These are phyloP conservation scores for Starmerella riodocensis DNA, from an alignment of 805 yeast genomes.

Conservation along the genomic window DNA sequence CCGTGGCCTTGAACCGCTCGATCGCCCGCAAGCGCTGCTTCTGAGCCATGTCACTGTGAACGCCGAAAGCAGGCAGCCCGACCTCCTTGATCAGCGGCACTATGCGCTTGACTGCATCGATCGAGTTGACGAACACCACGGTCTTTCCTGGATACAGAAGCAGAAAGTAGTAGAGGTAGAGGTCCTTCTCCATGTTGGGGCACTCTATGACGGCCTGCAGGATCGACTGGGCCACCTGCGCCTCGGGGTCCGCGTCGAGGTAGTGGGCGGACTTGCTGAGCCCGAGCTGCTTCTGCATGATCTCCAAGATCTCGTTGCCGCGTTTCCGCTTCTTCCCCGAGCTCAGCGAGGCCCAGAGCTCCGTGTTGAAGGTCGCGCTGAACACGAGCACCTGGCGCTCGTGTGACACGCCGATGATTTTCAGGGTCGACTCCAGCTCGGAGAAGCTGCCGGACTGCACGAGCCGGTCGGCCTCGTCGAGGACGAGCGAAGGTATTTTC, in stretches of 20 bases:
- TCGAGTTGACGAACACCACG: constrained; percentile 85
- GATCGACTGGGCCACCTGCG: constrained; percentile 58
- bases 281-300: constrained; percentile 55
- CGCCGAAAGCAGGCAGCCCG: constrained; percentile 51
- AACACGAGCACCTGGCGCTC: constrained; percentile 77
- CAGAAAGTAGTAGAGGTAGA: constrained; percentile 76
- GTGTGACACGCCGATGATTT: constrained; percentile 43
- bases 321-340: constrained; percentile 24
- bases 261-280: constrained; percentile 57
- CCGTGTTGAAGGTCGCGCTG: constrained; percentile 70
- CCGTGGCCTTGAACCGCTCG: constrained; percentile 52
- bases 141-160: constrained; percentile 80
- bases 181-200: constrained; percentile 77
- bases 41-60: constrained; percentile 91
- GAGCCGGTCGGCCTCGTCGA: constrained; percentile 93
- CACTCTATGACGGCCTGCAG: constrained; percentile 86
- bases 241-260: constrained; percentile 78
- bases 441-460: constrained; percentile 94
- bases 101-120: constrained; percentile 81
- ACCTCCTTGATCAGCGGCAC: constrained; percentile 62
- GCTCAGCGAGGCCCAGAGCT: constrained; percentile 63
- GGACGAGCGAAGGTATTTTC: constrained; percentile 41
- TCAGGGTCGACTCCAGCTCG: constrained; percentile 72
- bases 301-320: constrained; percentile 46
- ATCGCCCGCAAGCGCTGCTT: constrained; percentile 77